Percentiles rank a stretch among this genome's conserved stretches.
Conservation (phyloP, 2,329 filamentous ascomycete species). For the Lanzia echinophila region DNA sequence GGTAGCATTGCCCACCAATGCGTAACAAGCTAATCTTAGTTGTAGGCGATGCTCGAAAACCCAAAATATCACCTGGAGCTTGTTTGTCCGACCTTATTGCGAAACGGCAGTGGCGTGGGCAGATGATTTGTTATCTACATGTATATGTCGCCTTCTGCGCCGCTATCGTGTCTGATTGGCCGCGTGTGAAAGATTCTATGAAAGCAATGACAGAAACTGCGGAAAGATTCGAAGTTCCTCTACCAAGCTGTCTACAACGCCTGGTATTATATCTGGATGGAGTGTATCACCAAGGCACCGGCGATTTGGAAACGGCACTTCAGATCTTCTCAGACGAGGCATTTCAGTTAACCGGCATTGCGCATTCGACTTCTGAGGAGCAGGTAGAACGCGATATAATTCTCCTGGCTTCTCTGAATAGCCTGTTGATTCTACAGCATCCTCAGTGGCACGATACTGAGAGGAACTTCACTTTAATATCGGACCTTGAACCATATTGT, state of each 20-base stretch:
- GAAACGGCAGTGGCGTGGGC: conserved; percentile 27
- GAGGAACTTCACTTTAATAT: conserved; percentile 54
- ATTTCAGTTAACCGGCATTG: conserved; percentile 46
- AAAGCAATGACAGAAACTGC: conserved; percentile 20
- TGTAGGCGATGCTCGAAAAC: conserved; percentile 6
- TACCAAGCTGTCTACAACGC: conserved; percentile 20
- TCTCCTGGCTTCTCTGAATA: conserved; percentile 61
- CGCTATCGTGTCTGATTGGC: conserved; percentile 26
- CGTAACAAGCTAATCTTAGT: background rate
- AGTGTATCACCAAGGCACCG: conserved; percentile 69
- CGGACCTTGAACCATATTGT: conserved; percentile 62
- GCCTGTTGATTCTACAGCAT: conserved; percentile 66
- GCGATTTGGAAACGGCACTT: conserved; percentile 63
- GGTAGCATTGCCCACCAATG: background rate
- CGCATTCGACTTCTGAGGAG: conserved; percentile 33
- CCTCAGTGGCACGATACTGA: conserved; percentile 49
- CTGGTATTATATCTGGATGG: conserved; percentile 59
- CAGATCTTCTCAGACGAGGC: conserved; percentile 55
- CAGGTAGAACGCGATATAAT: conserved; percentile 56
- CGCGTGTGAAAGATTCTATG: conserved; percentile 21
- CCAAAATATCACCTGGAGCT: conserved; percentile 20
- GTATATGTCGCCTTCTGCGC: conserved; percentile 29
- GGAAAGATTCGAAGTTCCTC: conserved; percentile 18
- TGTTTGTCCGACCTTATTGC: conserved; percentile 22
- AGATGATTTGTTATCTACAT: conserved; percentile 28